phyloP scores from a whole-genome alignment of 202 grass and related monocot genomes.

The Zizania palustris region DNA sequence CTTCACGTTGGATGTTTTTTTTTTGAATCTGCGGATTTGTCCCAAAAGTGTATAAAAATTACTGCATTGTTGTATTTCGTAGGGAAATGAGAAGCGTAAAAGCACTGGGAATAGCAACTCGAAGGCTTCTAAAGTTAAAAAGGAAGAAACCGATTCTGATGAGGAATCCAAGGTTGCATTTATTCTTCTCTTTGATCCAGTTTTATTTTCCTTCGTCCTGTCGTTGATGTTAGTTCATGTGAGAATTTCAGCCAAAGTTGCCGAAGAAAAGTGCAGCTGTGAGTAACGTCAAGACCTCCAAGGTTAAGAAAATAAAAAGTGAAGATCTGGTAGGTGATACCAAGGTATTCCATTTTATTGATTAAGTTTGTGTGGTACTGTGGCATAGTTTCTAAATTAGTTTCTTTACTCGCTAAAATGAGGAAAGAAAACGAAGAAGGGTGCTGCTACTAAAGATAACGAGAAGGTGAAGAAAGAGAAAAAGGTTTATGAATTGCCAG shows the following conservation, averaged over 20 bases:
- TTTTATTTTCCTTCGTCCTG: slow-evolving; percentile 6
- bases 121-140: slow-evolving; percentile 57
- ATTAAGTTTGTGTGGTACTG: not conserved
- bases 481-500: slow-evolving; percentile 86
- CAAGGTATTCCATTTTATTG: slow-evolving; percentile 33
- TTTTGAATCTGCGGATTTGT: not conserved
- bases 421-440: slow-evolving; percentile 21
- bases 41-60: not conserved
- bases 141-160: slow-evolving; percentile 50
- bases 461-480: slow-evolving; percentile 65
- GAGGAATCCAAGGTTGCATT: slow-evolving; percentile 49
- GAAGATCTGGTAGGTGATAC: slow-evolving; percentile 43
- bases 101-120: slow-evolving; percentile 24
- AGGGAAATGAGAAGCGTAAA: slow-evolving; percentile 62
- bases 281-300: slow-evolving; percentile 45
- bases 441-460: not conserved
- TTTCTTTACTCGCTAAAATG: slow-evolving; percentile 34
- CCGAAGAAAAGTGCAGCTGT: slow-evolving; percentile 40
- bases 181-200: slow-evolving; percentile 5
- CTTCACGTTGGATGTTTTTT: not conserved
- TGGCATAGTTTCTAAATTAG: slow-evolving; percentile 35
- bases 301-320: slow-evolving; percentile 59
- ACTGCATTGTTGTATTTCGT: not conserved
- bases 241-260: slow-evolving; percentile 29
- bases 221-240: slow-evolving; percentile 23